A percentile compares a stretch with the other conserved stretches of the same genome.
These are phyloP conservation scores for Colletotrichum sp. DNA, from an alignment of 2,329 filamentous ascomycete species.

Conservation along the genomic window DNA sequence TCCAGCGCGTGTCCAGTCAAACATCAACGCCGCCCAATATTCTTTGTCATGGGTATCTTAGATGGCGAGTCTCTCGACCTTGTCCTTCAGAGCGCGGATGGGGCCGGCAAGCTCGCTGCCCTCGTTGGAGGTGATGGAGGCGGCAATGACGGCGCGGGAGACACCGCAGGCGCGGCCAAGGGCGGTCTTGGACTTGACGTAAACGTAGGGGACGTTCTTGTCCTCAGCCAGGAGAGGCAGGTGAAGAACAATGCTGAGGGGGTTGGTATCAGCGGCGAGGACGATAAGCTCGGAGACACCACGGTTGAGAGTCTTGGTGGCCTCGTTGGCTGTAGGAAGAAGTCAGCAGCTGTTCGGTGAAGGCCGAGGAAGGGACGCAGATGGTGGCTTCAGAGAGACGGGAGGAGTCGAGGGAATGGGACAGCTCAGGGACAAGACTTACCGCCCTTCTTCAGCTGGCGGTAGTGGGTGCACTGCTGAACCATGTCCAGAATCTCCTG, in stretches of 20 bases:
- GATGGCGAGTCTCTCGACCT: constrained; percentile 95
- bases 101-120: constrained; percentile 85
- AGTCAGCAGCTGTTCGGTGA: constrained; percentile 46
- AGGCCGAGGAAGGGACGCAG: neutral
- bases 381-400: neutral
- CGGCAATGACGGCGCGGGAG: constrained; percentile 83
- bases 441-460: constrained; percentile 88
- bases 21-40: neutral
- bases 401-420: neutral
- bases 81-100: constrained; percentile 89
- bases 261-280: constrained; percentile 80
- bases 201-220: constrained; percentile 73
- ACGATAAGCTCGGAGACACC: constrained; percentile 90
- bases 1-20: neutral
- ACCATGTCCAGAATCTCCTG: constrained; percentile 85
- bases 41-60: constrained; percentile 49
- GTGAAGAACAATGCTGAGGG: constrained; percentile 87
- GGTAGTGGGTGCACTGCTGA: constrained; percentile 72
- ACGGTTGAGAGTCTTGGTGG: constrained; percentile 88
- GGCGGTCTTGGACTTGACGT: constrained; percentile 71
- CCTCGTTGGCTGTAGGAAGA: constrained; percentile 28
- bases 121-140: constrained; percentile 90
- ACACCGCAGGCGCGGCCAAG: constrained; percentile 92
- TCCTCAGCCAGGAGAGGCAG: constrained; percentile 88
- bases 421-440: constrained; percentile 45